A percentile compares a stretch with the other conserved stretches of the same genome.
Conservation (phyloP, 495 filamentous ascomycete genomes). For the Aspergillus indologenus region DNA sequence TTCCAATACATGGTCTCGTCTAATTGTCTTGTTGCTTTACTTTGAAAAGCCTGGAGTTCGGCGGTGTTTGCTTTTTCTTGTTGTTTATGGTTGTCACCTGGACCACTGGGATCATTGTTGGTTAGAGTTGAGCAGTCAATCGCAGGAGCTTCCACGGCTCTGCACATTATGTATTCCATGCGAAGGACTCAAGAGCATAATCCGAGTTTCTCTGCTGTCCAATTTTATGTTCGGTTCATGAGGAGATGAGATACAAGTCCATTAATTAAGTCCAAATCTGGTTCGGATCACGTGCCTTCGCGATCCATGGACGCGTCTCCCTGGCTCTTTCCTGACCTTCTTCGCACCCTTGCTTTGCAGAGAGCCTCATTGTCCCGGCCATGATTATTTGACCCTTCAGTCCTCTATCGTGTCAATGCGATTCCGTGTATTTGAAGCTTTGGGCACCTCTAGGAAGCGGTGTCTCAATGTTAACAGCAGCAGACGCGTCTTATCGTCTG, state of each 20-base stretch:
- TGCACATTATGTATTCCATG: slow-evolving; percentile 24
- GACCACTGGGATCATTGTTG: slow-evolving; percentile 18
- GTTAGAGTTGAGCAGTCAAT: slow-evolving; percentile 14
- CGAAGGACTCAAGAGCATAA: slow-evolving; percentile 2
- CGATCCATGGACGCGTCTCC: slow-evolving; percentile 32
- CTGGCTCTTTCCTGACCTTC: slow-evolving; percentile 3
- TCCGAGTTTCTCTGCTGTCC: background rate
- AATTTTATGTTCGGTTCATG: background rate
- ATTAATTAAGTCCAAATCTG: background rate
- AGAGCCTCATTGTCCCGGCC: background rate
- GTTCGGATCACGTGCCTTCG: slow-evolving; percentile 38
- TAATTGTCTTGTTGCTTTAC: slow-evolving; percentile 13
- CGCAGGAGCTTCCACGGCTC: slow-evolving; percentile 1
- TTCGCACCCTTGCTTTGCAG: background rate
- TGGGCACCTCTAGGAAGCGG: background rate
- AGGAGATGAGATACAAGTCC: background rate
- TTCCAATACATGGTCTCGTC: slow-evolving; percentile 9
- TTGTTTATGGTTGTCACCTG: slow-evolving; percentile 8
- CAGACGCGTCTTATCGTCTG: background rate
- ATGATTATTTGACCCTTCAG: background rate
- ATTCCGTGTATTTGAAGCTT: background rate
- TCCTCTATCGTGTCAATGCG: background rate
- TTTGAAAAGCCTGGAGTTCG: slow-evolving; percentile 36
- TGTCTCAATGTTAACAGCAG: background rate
- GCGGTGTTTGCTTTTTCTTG: slow-evolving; percentile 24